These are phyloP conservation scores for Colletotrichum sp. DNA, from an alignment of 2,329 filamentous ascomycete genomes.

Conservation along the genomic window DNA sequence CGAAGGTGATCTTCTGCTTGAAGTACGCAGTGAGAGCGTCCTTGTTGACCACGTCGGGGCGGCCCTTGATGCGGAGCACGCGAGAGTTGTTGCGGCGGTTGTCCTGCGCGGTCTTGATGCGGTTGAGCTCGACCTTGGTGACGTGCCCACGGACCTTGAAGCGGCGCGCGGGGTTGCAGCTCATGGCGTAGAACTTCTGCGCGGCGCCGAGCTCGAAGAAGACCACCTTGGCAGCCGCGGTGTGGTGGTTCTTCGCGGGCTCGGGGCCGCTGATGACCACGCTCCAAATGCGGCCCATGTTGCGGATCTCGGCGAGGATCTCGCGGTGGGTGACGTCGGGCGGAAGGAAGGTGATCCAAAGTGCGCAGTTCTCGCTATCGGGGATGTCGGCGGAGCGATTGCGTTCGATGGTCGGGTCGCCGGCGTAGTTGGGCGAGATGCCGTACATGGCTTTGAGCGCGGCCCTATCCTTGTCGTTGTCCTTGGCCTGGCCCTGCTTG, in stretches of 20 bases:
- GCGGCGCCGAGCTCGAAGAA: slow-evolving; percentile 50
- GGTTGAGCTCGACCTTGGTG: slow-evolving; percentile 50
- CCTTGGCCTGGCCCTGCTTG: neutral
- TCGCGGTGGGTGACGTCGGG: slow-evolving; percentile 43
- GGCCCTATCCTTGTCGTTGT: neutral
- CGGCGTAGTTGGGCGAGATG: slow-evolving; percentile 41
- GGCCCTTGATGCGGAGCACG: slow-evolving; percentile 56
- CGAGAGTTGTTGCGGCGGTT: slow-evolving; percentile 40
- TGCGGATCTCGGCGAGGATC: slow-evolving; percentile 48
- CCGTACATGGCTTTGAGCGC: slow-evolving; percentile 4
- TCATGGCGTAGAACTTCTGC: slow-evolving; percentile 31
- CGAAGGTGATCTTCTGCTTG: slow-evolving; percentile 44
- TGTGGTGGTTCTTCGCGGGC: slow-evolving; percentile 32
- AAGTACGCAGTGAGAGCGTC: slow-evolving; percentile 45
- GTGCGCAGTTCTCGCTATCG: slow-evolving; percentile 49
- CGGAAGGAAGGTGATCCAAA: slow-evolving; percentile 59
- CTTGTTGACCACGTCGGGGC: slow-evolving; percentile 47
- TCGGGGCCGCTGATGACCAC: slow-evolving; percentile 56
- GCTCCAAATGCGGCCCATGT: slow-evolving; percentile 56
- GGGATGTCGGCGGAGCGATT: slow-evolving; percentile 46
- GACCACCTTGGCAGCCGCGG: slow-evolving; percentile 53
- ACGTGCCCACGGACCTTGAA: slow-evolving; percentile 40
- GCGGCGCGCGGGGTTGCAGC: slow-evolving; percentile 27
- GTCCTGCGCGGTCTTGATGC: slow-evolving; percentile 44
- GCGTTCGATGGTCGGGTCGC: slow-evolving; percentile 36